Evolutionary conservation across 1,284 basidiomycete genomes (phyloP).

Genomic region (Puccinia hordei): DNA sequence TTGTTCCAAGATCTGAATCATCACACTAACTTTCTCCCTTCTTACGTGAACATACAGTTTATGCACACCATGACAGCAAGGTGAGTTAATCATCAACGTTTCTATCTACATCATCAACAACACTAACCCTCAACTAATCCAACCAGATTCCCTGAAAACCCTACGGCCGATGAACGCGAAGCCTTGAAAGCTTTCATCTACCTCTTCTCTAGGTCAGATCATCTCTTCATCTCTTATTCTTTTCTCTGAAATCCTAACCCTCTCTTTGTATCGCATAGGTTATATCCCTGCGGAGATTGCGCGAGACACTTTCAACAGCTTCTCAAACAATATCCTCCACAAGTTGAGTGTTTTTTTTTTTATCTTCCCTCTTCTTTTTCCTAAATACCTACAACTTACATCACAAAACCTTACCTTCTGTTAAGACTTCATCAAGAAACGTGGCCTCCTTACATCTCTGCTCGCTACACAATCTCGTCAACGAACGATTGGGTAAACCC

Average conservation of each 20-base stretch:
- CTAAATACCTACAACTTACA: no score
- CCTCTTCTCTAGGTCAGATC: conserved; percentile 64
- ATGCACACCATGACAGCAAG: conserved; percentile 92
- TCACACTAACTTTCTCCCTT: conserved; percentile 44
- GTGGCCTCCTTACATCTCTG: conserved; percentile 85
- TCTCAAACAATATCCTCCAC: conserved; percentile 80
- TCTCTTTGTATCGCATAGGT: conserved; percentile 53
- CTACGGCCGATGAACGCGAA: conserved; percentile 76
- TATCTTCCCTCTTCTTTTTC: no score
- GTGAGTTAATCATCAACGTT: conserved; percentile 74
- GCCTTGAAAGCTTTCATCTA: conserved; percentile 82
- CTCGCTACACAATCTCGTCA: conserved; percentile 86
- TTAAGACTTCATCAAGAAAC: conserved; percentile 81
- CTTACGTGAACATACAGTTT: conserved; percentile 42
- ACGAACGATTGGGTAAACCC: conserved; percentile 77
- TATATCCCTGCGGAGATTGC: conserved; percentile 82
- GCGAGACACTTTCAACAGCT: conserved; percentile 85
- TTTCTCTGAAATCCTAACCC: conserved; percentile 61
- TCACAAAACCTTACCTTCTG: no score
- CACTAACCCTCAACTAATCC: conserved; percentile 41
- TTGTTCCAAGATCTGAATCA: neutral
- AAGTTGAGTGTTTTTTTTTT: conserved; percentile 67
- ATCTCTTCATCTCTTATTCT: conserved; percentile 51
- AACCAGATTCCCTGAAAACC: conserved; percentile 64
- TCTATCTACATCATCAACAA: conserved; percentile 61